Evolutionary conservation across 2,329 filamentous ascomycete genomes (phyloP).

Genomic region (Ceratocystis destructans): DNA sequence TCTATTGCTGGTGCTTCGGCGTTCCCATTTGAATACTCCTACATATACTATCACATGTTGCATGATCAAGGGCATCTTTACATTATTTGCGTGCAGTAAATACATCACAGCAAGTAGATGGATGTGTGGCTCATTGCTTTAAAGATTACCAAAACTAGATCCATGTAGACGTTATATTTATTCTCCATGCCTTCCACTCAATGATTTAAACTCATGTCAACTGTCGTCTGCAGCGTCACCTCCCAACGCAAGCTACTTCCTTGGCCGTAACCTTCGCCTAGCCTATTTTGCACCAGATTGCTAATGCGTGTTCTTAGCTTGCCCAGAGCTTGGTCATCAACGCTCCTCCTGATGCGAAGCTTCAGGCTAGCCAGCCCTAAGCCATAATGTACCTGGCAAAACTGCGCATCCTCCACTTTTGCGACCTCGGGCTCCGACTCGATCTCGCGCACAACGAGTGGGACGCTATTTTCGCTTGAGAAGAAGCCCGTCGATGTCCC

Average conservation of each 20-base stretch:
- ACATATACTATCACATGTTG: background rate
- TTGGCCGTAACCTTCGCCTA: slow-evolving; percentile 77
- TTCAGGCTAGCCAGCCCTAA: slow-evolving; percentile 92
- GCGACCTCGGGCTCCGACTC: slow-evolving; percentile 63
- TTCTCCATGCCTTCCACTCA: background rate
- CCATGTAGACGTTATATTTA: background rate
- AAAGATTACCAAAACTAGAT: too few relatives aligned
- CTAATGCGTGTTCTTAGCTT: slow-evolving; percentile 64
- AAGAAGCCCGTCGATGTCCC: slow-evolving; percentile 22
- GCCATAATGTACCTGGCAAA: slow-evolving; percentile 98
- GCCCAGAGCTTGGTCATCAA: slow-evolving; percentile 55
- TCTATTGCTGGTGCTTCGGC: background rate
- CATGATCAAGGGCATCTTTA: background rate
- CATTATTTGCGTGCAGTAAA: background rate
- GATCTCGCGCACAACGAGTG: slow-evolving; percentile 71
- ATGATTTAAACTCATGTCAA: slow-evolving; percentile 22
- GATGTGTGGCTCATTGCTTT: background rate
- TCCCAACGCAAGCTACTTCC: slow-evolving; percentile 78
- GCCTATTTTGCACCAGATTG: slow-evolving; percentile 65
- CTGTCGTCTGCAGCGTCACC: slow-evolving; percentile 67
- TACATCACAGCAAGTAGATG: background rate
- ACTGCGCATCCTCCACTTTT: slow-evolving; percentile 75
- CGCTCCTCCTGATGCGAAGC: slow-evolving; percentile 51
- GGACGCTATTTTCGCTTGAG: slow-evolving; percentile 37
- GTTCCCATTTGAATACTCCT: slow-evolving; percentile 8